A percentile compares a stretch with the other conserved stretches of the same genome.
Evolutionary conservation across 352 stramenopile genomes (phyloP).

Genomic region (Paralagenidium karlingii): DNA sequence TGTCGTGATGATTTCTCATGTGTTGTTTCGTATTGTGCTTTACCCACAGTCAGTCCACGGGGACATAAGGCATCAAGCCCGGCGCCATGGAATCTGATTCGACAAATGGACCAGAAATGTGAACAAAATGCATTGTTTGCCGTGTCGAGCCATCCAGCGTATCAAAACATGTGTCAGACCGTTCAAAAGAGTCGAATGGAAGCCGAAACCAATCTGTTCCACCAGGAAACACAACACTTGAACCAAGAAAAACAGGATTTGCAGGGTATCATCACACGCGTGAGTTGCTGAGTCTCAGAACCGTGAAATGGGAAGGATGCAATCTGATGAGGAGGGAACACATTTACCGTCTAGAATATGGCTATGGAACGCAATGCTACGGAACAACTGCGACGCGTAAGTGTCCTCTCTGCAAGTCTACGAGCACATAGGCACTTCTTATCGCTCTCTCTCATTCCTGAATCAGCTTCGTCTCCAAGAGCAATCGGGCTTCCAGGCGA

Average conservation of each 20-base stretch:
- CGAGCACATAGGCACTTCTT: constrained; percentile 13
- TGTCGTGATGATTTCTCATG: too few species aligned
- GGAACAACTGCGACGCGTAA: constrained; percentile 19
- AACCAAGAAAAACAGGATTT: too few species aligned
- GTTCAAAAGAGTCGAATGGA: constrained; percentile 38
- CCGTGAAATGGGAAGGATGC: too few species aligned
- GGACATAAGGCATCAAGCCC: too few species aligned
- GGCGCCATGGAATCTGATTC: too few species aligned
- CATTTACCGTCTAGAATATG: constrained; percentile 9
- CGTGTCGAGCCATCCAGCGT: constrained; percentile 37
- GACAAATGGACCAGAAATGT: constrained; percentile 43
- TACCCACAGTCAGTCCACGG: too few species aligned
- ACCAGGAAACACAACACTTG: too few species aligned
- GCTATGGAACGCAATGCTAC: constrained; percentile 21
- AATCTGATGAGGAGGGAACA: too few species aligned
- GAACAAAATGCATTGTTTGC: constrained; percentile 40
- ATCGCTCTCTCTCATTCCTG: not conserved
- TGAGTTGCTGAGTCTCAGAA: too few species aligned
- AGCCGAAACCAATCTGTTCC: constrained; percentile 33
- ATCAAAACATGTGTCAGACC: constrained; percentile 43
- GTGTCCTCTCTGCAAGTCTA: too few species aligned
- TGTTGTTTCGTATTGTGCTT: too few species aligned
- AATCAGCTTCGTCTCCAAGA: constrained; percentile 23
- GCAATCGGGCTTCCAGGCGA: constrained; percentile 18
- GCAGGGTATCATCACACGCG: too few species aligned